A percentile compares a stretch with the other conserved stretches of the same genome.
These are phyloP conservation scores for Parathielavia hyrcaniae DNA, from an alignment of 495 filamentous ascomycete genomes.

Conservation along the genomic window DNA sequence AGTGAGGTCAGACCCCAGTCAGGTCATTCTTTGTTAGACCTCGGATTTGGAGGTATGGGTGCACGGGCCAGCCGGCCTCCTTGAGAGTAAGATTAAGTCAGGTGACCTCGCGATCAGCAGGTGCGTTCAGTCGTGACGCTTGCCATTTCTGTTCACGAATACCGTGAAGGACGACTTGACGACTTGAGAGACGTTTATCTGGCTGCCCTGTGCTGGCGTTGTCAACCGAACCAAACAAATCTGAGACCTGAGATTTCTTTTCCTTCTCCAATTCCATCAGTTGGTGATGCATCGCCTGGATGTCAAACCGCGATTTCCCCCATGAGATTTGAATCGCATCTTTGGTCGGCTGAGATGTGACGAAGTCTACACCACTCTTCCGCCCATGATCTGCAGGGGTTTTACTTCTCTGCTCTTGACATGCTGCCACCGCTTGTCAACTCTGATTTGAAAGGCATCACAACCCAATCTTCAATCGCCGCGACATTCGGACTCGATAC, in stretches of 20 bases:
- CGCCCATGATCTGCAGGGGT: neutral
- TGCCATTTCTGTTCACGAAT: neutral
- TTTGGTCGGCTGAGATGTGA: neutral
- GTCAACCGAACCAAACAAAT: neutral
- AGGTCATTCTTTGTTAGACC: conserved; percentile 25
- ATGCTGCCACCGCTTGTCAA: neutral
- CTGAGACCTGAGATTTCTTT: neutral
- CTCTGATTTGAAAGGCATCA: neutral
- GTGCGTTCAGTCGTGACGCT: neutral
- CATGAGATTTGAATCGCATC: conserved; percentile 2
- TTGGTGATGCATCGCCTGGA: neutral
- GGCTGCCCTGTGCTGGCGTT: neutral
- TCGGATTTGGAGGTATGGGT: conserved; percentile 15
- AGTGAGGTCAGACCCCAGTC: conserved; percentile 28
- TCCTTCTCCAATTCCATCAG: neutral
- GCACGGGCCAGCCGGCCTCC: neutral
- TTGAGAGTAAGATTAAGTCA: neutral
- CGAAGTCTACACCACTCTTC: neutral
- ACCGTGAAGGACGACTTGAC: neutral
- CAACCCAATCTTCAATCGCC: neutral
- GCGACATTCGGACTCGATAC: neutral
- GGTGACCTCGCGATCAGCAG: conserved; percentile 20
- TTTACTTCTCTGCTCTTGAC: neutral
- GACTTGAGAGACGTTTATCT: neutral
- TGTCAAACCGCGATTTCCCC: conserved; percentile 1